Conservation (phyloP, 805 yeast genomes). For the Soucietia sequanensis region DNA sequence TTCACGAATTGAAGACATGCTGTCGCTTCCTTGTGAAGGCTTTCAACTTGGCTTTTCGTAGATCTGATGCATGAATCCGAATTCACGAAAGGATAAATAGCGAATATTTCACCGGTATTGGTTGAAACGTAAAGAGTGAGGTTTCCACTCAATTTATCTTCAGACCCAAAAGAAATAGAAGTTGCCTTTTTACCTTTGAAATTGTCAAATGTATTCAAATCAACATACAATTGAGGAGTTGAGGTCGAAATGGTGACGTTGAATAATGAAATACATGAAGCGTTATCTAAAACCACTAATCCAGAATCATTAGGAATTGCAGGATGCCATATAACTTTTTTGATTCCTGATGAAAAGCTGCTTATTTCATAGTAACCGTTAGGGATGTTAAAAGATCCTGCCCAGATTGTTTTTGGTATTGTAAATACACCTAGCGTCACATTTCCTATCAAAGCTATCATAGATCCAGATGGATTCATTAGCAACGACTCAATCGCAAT, state of each 20-base stretch:
- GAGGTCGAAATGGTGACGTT: slow-evolving; percentile 17
- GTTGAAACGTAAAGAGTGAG: slow-evolving; percentile 30
- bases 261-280: slow-evolving; percentile 15
- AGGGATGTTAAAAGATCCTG: background rate
- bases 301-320: slow-evolving; percentile 17
- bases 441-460: slow-evolving; percentile 42
- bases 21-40: slow-evolving; percentile 11
- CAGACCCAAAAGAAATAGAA: slow-evolving; percentile 31
- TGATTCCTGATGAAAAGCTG: background rate
- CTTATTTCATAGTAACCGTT: background rate
- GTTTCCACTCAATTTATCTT: slow-evolving; percentile 18
- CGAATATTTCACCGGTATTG: slow-evolving; percentile 16
- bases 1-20: background rate
- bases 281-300: slow-evolving; percentile 22
- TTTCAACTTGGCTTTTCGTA: slow-evolving; percentile 11
- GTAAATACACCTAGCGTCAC: slow-evolving; percentile 20
- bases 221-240: slow-evolving; percentile 17
- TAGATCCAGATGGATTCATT: slow-evolving; percentile 40
- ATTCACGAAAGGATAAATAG: slow-evolving; percentile 27
- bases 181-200: slow-evolving; percentile 14
- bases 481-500: slow-evolving; percentile 31
- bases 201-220: slow-evolving; percentile 9
- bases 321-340: slow-evolving; percentile 28
- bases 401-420: background rate
- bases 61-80: slow-evolving; percentile 15